A percentile compares a stretch with the other conserved stretches of the same genome.
phyloP scores from a whole-genome alignment of 768 basidiomycete genomes.

The Agaricus blazei region DNA sequence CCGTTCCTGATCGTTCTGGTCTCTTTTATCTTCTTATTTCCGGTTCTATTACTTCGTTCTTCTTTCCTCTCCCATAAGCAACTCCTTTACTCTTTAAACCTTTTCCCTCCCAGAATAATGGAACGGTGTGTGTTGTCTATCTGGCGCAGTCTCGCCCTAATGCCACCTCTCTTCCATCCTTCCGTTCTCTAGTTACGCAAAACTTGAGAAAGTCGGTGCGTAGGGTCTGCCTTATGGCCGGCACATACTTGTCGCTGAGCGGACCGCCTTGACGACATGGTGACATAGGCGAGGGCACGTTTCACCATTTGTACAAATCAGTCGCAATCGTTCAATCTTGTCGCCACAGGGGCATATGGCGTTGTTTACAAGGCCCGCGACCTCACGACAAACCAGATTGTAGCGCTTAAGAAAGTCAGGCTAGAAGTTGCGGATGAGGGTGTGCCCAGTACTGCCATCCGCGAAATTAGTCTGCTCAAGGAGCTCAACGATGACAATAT shows the following conservation, averaged over 20 bases:
- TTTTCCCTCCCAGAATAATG: slow-evolving; percentile 23
- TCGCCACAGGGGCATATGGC: slow-evolving; percentile 82
- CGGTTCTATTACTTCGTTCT: slow-evolving; percentile 10
- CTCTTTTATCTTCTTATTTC: slow-evolving; percentile 12
- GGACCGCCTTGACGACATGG: slow-evolving; percentile 12
- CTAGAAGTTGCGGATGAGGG: slow-evolving; percentile 99
- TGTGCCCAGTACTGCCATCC: slow-evolving; percentile 95
- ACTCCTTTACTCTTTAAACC: slow-evolving; percentile 1
- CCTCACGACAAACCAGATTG: slow-evolving; percentile 69
- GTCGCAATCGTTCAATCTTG: slow-evolving; percentile 1
- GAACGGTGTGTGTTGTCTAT: slow-evolving; percentile 34
- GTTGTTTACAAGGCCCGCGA: slow-evolving; percentile 98
- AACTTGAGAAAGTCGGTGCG: slow-evolving; percentile 98
- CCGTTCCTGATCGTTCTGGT: slow-evolving; percentile 1
- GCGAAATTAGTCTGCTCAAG: slow-evolving; percentile 96
- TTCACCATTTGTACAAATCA: not conserved
- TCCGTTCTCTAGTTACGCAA: slow-evolving; percentile 68
- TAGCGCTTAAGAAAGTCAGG: slow-evolving; percentile 98
- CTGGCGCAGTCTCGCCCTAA: slow-evolving; percentile 10
- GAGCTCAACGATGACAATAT: slow-evolving; percentile 96
- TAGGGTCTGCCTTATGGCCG: slow-evolving; percentile 22
- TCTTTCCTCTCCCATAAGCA: slow-evolving; percentile 6
- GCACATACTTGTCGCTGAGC: slow-evolving; percentile 9
- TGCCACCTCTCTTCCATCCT: slow-evolving; percentile 9
- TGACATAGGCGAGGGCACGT: slow-evolving; percentile 38